A percentile compares a stretch with the other conserved stretches of the same genome.
Conservation (phyloP, 257 asterid genomes). For the Primulina eburnea region DNA sequence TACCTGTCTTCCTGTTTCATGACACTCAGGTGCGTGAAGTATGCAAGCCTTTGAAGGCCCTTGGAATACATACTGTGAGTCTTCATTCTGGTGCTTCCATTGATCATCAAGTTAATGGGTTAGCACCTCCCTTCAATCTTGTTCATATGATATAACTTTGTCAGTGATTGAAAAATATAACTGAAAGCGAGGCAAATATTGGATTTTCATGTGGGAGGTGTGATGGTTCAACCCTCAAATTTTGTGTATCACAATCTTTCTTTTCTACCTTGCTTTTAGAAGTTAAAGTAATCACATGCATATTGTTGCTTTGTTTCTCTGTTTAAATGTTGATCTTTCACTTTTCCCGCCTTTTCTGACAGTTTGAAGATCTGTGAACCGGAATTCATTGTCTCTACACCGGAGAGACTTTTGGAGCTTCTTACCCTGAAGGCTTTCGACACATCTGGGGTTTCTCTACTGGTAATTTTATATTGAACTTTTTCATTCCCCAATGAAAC, state of each 20-base stretch:
- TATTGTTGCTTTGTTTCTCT: background rate
- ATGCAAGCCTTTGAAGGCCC: conserved; percentile 60
- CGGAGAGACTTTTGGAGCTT: conserved; percentile 71
- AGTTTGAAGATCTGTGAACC: conserved; percentile 75
- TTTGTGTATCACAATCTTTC: background rate
- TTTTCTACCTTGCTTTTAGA: background rate
- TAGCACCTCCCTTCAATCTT: conserved; percentile 24
- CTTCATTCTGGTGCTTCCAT: conserved; percentile 82
- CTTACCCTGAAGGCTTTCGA: conserved; percentile 53
- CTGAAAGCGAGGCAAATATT: background rate
- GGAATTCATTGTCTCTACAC: conserved; percentile 75
- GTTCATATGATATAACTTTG: background rate
- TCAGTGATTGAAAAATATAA: background rate
- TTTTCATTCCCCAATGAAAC: background rate
- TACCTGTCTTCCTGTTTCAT: conserved; percentile 16
- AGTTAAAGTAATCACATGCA: background rate
- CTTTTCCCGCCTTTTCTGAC: conserved; percentile 13
- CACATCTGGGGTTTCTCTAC: conserved; percentile 56
- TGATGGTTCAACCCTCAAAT: background rate
- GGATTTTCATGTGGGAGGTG: background rate
- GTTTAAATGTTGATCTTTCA: background rate
- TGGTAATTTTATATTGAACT: conserved; percentile 46
- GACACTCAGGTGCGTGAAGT: conserved; percentile 52
- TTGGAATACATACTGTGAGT: conserved; percentile 66
- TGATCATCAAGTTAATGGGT: conserved; percentile 85